phyloP scores from a whole-genome alignment of 2,329 filamentous ascomycete species.

The Sordariomycetes sp. region DNA sequence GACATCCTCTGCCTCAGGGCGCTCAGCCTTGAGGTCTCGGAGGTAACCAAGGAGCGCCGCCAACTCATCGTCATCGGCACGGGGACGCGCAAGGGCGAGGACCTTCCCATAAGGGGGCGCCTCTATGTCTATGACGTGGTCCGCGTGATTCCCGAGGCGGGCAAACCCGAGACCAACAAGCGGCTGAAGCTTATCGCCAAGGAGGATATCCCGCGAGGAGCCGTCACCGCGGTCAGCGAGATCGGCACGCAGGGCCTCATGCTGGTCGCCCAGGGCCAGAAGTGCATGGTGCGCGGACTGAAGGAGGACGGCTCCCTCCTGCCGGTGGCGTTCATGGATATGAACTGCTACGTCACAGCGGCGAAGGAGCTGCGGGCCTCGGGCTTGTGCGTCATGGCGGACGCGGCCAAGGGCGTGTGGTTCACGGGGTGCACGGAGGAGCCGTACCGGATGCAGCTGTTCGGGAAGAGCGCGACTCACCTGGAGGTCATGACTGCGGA shows the following conservation, averaged over 20 bases:
- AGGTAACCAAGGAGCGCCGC: constrained; percentile 77
- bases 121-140: constrained; percentile 90
- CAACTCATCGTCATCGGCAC: constrained; percentile 80
- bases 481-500: constrained; percentile 75
- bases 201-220: constrained; percentile 85
- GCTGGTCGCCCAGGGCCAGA: constrained; percentile 87
- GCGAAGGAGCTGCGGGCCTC: constrained; percentile 75
- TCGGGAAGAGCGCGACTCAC: constrained; percentile 73
- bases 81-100: constrained; percentile 77
- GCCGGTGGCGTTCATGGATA: constrained; percentile 94
- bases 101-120: constrained; percentile 73
- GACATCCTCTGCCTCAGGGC: constrained; percentile 72
- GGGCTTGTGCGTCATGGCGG: constrained; percentile 77
- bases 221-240: constrained; percentile 76
- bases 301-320: constrained; percentile 91
- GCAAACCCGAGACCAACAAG: constrained; percentile 72
- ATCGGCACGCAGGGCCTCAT: constrained; percentile 82
- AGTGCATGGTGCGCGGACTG: constrained; percentile 90
- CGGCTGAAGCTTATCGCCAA: constrained; percentile 77
- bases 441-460: constrained; percentile 87
- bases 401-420: constrained; percentile 90
- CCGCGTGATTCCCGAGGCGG: constrained; percentile 81
- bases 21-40: constrained; percentile 79
- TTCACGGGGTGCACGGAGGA: constrained; percentile 95
- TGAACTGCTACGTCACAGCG: constrained; percentile 87